Percentiles rank a stretch among this genome's conserved stretches.
Conservation (phyloP, 2,329 filamentous ascomycete genomes). For the Sporothrix brasiliensis region DNA sequence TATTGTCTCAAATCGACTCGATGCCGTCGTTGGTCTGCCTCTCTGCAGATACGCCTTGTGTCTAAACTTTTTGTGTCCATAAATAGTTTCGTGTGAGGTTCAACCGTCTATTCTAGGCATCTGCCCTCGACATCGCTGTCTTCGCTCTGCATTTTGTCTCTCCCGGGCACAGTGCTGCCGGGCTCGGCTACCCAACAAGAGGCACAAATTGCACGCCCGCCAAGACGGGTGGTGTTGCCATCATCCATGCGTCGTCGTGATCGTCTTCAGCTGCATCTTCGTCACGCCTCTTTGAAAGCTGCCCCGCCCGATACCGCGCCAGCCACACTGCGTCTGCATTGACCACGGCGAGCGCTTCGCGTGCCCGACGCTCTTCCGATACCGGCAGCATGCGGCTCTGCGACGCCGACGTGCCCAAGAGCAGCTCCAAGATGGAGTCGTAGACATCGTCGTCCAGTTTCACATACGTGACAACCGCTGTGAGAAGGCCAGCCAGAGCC, state of each 20-base stretch:
- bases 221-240: conserved; percentile 32
- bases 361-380: conserved; percentile 52
- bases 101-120: not conserved
- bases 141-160: not conserved
- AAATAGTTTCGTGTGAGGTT: too few species aligned
- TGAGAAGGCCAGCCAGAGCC: conserved; percentile 61
- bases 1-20: too few species aligned
- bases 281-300: conserved; percentile 43
- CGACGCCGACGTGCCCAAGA: conserved; percentile 55
- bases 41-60: too few species aligned
- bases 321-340: conserved; percentile 82
- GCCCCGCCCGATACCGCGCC: conserved; percentile 47
- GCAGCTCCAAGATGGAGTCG: conserved; percentile 68
- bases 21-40: too few species aligned
- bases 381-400: conserved; percentile 43
- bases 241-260: not conserved
- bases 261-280: not conserved
- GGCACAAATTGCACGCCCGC: conserved; percentile 34
- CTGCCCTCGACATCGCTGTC: too few species aligned
- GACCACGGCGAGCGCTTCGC: conserved; percentile 61
- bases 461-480: conserved; percentile 64
- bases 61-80: too few species aligned
- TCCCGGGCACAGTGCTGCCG: not conserved
- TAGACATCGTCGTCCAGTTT: conserved; percentile 68
- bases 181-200: not conserved